Evolutionary conservation across 2,329 filamentous ascomycete species (phyloP).

Genomic region (Fusarium heterosporum): DNA sequence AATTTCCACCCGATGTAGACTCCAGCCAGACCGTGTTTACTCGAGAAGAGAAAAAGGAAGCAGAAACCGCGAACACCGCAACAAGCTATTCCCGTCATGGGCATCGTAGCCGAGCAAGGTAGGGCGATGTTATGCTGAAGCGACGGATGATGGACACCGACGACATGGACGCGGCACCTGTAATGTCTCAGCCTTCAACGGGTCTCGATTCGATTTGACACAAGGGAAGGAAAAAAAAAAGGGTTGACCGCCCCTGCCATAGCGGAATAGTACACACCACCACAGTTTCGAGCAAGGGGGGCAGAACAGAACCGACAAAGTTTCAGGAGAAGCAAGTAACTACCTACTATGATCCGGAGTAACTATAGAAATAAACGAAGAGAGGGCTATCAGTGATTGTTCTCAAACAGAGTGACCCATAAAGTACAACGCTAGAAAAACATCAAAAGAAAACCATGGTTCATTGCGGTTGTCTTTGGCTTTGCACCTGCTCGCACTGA

Average conservation of each 20-base stretch:
- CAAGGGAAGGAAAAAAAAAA: neutral
- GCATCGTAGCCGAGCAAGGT: slow-evolving; percentile 33
- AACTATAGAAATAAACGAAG: slow-evolving; percentile 12
- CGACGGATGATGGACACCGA: slow-evolving; percentile 35
- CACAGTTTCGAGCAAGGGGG: slow-evolving; percentile 7
- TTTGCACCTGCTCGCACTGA: neutral
- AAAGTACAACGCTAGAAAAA: slow-evolving; percentile 22
- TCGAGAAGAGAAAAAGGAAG: neutral
- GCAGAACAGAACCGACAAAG: neutral
- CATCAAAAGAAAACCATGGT: slow-evolving; percentile 10
- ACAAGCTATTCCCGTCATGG: slow-evolving; percentile 7
- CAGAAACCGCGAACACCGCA: slow-evolving; percentile 10
- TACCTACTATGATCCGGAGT: too few species aligned
- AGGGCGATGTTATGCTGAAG: slow-evolving; percentile 39
- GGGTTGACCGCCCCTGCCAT: slow-evolving; percentile 7
- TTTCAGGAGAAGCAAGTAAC: slow-evolving; percentile 18
- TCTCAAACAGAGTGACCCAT: too few species aligned
- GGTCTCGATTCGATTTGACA: slow-evolving; percentile 14
- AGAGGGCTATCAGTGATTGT: too few species aligned
- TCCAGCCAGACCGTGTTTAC: slow-evolving; percentile 4
- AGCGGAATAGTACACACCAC: neutral
- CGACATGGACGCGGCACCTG: slow-evolving; percentile 44
- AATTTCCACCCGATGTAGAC: slow-evolving; percentile 1
- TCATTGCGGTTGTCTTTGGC: slow-evolving; percentile 9
- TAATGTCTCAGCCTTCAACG: slow-evolving; percentile 35